These are phyloP conservation scores for Tetrahymena elliotti DNA, from an alignment of 73 alveolate genomes.

Conservation along the genomic window DNA sequence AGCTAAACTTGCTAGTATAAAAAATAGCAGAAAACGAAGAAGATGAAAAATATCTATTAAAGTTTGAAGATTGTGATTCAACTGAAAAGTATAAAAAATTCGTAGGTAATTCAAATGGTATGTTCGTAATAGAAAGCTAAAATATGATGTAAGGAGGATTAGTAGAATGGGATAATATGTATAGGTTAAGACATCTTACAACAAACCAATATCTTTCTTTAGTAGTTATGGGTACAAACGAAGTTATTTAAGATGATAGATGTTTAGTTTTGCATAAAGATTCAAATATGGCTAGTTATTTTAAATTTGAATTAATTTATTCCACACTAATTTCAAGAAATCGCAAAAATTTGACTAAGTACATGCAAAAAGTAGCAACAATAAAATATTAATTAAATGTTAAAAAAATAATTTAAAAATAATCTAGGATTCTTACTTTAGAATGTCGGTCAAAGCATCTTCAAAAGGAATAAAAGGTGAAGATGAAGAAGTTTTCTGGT, in stretches of 20 bases:
- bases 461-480: neutral
- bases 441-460: conserved; percentile 13
- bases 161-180: conserved; percentile 23
- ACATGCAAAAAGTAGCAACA: neutral
- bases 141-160: conserved; percentile 22
- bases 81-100: conserved; percentile 27
- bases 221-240: neutral
- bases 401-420: neutral
- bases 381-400: neutral
- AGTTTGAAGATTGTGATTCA: conserved; percentile 11
- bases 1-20: neutral
- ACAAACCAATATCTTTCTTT: conserved; percentile 16
- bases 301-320: conserved; percentile 13
- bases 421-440: conserved; percentile 18
- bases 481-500: conserved; percentile 3
- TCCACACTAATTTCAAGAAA: conserved; percentile 20
- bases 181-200: conserved; percentile 30
- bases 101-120: conserved; percentile 39
- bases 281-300: conserved; percentile 1
- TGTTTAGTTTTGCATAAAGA: neutral
- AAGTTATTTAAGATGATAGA: neutral
- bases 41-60: neutral
- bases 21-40: neutral
- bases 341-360: neutral
- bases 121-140: conserved; percentile 26